Conservation (phyloP, 2,329 filamentous ascomycete genomes). For the Epichloe coenophiala region DNA sequence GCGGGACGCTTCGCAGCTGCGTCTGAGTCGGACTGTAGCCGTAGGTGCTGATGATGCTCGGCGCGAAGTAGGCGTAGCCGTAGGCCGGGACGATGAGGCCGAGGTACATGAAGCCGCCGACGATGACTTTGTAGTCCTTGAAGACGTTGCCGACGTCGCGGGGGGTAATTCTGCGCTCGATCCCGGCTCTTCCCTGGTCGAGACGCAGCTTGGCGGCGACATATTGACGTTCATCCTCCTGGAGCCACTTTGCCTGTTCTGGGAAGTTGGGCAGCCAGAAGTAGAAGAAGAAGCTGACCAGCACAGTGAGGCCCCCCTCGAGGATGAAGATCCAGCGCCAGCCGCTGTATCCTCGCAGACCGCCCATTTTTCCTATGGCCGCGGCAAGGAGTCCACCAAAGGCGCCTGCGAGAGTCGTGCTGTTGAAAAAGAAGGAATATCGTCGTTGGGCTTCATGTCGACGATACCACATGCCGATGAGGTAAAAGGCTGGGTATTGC, state of each 20-base stretch:
- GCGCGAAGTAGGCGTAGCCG: constrained; percentile 65
- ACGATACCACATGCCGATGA: constrained; percentile 83
- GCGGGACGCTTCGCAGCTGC: constrained; percentile 44
- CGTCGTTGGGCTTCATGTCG: constrained; percentile 79
- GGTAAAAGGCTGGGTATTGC: constrained; percentile 37
- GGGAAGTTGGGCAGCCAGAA: constrained; percentile 54
- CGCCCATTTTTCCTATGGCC: constrained; percentile 70
- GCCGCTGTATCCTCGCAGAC: constrained; percentile 38
- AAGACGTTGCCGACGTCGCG: constrained; percentile 49
- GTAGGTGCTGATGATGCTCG: constrained; percentile 56
- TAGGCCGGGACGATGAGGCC: constrained; percentile 67
- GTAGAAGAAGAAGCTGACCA: constrained; percentile 40
- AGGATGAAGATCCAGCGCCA: constrained; percentile 58
- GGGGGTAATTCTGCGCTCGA: constrained; percentile 44
- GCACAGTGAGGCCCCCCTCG: constrained; percentile 41
- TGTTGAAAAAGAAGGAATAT: constrained; percentile 88
- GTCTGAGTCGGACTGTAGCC: constrained; percentile 45
- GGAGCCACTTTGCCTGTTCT: constrained; percentile 60
- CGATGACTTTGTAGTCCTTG: constrained; percentile 60
- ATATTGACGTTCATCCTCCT: constrained; percentile 52
- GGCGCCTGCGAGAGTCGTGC: constrained; percentile 63
- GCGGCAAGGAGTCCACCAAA: constrained; percentile 79
- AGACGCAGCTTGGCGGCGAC: constrained; percentile 51
- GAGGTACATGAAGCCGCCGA: constrained; percentile 72
- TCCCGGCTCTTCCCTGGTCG: constrained; percentile 55